Conservation (phyloP, 306 rosid species). For the Prinsepia uniflora region DNA sequence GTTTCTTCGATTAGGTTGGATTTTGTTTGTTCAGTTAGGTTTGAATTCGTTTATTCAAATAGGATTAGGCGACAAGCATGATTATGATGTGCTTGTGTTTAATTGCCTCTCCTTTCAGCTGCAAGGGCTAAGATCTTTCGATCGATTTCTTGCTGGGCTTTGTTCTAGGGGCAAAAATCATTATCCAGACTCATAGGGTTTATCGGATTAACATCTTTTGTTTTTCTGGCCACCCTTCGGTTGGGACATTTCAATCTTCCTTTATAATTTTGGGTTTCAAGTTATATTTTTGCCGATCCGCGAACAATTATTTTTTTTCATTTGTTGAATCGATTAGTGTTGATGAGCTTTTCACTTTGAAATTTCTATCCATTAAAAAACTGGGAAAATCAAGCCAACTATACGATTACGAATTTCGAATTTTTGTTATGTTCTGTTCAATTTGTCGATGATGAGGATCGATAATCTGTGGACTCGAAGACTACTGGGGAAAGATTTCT, state of each 20-base stretch:
- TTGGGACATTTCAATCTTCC: slow-evolving; percentile 25
- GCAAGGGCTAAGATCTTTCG: slow-evolving; percentile 58
- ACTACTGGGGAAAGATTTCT: no score
- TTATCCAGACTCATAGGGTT: slow-evolving; percentile 31
- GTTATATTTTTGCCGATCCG: no score
- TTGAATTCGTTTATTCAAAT: background rate
- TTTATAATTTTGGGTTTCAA: no score
- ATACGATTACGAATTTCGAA: background rate
- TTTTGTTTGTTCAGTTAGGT: background rate
- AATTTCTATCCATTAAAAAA: no score
- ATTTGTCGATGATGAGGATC: background rate
- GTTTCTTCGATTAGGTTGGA: background rate
- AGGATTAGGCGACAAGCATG: background rate
- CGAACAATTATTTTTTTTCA: background rate
- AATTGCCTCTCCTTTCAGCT: slow-evolving; percentile 72
- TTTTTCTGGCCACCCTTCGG: slow-evolving; percentile 39
- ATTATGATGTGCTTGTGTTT: background rate
- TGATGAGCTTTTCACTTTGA: no score
- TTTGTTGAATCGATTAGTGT: background rate
- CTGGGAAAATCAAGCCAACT: no score
- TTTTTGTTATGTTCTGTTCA: background rate
- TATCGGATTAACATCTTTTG: slow-evolving; percentile 29
- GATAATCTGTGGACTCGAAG: no score
- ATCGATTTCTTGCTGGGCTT: slow-evolving; percentile 64
- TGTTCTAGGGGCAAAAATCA: slow-evolving; percentile 70